Conservation (phyloP, 1,284 basidiomycete genomes). For the Irpex rosettiformis region DNA sequence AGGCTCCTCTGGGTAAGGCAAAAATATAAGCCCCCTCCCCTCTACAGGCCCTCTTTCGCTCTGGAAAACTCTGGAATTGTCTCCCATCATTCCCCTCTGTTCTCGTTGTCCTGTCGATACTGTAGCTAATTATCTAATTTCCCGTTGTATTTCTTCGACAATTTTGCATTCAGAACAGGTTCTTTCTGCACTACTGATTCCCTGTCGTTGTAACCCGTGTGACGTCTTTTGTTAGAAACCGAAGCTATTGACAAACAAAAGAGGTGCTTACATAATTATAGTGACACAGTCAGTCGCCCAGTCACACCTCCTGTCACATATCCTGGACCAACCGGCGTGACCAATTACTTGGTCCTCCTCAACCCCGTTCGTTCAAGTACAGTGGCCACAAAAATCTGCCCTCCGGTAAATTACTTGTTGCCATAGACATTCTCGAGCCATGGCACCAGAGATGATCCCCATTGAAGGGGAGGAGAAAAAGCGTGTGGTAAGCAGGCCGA, state of each 20-base stretch:
- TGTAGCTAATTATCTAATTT: not conserved
- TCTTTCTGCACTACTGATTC: not conserved
- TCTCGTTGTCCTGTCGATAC: conserved; percentile 6
- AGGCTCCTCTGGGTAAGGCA: conserved; percentile 39
- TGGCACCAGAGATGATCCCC: conserved; percentile 58
- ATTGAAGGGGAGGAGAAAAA: conserved; percentile 76
- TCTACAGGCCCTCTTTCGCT: not conserved
- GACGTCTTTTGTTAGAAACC: conserved; percentile 22
- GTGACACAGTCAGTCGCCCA: conserved; percentile 2
- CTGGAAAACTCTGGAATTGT: not conserved
- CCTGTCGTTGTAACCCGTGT: not conserved
- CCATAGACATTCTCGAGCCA: conserved; percentile 16
- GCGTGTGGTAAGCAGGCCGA: conserved; percentile 67
- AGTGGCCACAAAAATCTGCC: not conserved
- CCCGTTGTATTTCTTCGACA: not conserved
- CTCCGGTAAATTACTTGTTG: not conserved
- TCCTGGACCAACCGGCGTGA: not conserved
- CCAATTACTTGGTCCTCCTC: not conserved
- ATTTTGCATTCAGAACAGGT: no score
- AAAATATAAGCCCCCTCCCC: conserved; percentile 24
- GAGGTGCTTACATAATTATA: conserved; percentile 9
- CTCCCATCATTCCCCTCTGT: not conserved
- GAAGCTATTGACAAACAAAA: conserved; percentile 21
- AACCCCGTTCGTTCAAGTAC: not conserved
- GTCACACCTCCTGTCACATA: conserved; percentile 15